Evolutionary conservation across 495 filamentous ascomycete species (phyloP), one percentile per base, ranked within the genome.

Genomic region (Xylaria bambusicola): DNA sequence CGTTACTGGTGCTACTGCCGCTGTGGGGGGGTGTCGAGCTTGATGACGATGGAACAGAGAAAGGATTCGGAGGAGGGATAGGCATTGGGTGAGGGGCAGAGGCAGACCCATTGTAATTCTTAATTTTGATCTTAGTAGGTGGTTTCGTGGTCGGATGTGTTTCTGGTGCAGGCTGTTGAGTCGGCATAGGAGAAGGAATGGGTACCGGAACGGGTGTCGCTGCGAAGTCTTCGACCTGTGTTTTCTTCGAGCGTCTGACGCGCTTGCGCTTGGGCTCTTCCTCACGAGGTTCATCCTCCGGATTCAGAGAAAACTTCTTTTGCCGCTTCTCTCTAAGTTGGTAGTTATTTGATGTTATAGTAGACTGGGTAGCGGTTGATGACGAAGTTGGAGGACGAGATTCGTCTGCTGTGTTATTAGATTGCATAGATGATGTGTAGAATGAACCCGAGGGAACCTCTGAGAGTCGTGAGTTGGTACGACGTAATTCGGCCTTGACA

Each of bases 251-350:
- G 15, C 66, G 61, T 50, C 64, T 56, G 31, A 49, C 52, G 20
- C 65, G 63, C 56, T 72, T 75, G 18, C 62, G 56, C 38, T 71
- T 68, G 5, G 60, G 60, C 31, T 52, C 51, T 24, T 68, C 64
- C 9, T 50, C 57, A 6, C 27, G 51, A 17, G 63, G 63, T n/a
- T 67, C 70, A 1, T 64, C 62, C 24, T 56, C 64, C 2, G 59
- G 31, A 17, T 71, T 56, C 8, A 68, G 58, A 12, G 68, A 66
- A 52, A 71, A 71, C 20, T 64, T 68, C 40, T 58, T 51, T 38
- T 71, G 68, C 1, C 68, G 58, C 40, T 71, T 71, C 42, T 71
- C 68, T 15, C 68, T 64, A 23, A 71, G 60, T 20, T 62, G 63
- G n/a, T 71, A 71, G 36, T 56, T 66, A 45, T 57, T 65, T 1